Evolutionary conservation across 257 asterid genomes (phyloP).

Genomic region (Knoxia roxburghii): DNA sequence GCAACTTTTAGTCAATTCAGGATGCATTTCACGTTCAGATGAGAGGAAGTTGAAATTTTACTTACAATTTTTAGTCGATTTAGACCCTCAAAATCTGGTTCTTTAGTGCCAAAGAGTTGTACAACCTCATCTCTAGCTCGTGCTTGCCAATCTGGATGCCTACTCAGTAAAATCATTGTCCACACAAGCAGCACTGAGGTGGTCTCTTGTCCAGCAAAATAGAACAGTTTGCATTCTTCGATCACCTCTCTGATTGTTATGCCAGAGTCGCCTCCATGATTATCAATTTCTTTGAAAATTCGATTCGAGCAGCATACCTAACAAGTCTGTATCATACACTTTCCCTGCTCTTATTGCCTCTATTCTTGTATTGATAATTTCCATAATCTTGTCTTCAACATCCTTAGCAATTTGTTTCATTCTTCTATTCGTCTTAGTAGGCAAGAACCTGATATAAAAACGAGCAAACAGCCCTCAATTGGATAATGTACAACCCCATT

Average conservation of each 20-base stretch:
- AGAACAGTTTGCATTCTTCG: slow-evolving; percentile 47
- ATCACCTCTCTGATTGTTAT: slow-evolving; percentile 31
- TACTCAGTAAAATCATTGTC: slow-evolving; percentile 39
- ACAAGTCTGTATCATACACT: slow-evolving; percentile 19
- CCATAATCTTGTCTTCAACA: slow-evolving; percentile 17
- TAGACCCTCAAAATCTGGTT: slow-evolving; percentile 24
- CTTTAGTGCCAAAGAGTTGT: slow-evolving; percentile 18
- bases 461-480: no score
- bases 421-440: slow-evolving; percentile 28
- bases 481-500: no score
- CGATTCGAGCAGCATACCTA: slow-evolving; percentile 33
- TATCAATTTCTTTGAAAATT: slow-evolving; percentile 28
- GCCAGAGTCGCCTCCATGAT: slow-evolving; percentile 21
- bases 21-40: no score
- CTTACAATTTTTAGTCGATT: slow-evolving; percentile 36
- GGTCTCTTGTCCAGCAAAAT: slow-evolving; percentile 48
- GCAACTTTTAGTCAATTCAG: no score
- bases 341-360: slow-evolving; percentile 17
- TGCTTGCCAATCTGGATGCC: slow-evolving; percentile 30
- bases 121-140: slow-evolving; percentile 41
- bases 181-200: slow-evolving; percentile 34
- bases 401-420: slow-evolving; percentile 24
- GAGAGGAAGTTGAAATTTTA: not conserved
- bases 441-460: slow-evolving; percentile 22
- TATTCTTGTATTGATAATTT: slow-evolving; percentile 23